These are phyloP conservation scores for Botryotinia calthae DNA, from an alignment of 2,329 filamentous ascomycete genomes.

Conservation along the genomic window DNA sequence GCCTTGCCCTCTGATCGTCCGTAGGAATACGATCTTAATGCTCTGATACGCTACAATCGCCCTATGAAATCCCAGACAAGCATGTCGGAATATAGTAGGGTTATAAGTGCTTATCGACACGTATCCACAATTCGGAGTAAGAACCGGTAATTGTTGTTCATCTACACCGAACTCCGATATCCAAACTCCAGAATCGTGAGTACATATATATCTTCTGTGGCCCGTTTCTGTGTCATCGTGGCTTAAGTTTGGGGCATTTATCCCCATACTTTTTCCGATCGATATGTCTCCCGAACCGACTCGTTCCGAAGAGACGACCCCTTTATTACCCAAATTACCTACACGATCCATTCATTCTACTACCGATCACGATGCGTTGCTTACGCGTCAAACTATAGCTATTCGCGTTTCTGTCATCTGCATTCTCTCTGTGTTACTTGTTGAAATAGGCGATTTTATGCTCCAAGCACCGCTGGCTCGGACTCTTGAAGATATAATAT, in stretches of 20 bases:
- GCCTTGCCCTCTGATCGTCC: neutral
- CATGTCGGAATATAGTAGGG: neutral
- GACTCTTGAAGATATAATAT: slow-evolving; percentile 54
- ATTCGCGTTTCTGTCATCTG: slow-evolving; percentile 11
- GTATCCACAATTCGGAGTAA: neutral
- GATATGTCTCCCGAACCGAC: neutral
- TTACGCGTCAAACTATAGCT: neutral
- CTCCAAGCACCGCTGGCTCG: slow-evolving; percentile 45
- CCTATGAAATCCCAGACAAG: neutral
- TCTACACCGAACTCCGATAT: neutral
- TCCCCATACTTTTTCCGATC: neutral
- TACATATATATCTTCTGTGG: neutral
- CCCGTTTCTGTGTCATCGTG: neutral
- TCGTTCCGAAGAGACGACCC: neutral
- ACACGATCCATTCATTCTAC: neutral
- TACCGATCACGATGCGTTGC: neutral
- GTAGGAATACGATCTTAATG: neutral
- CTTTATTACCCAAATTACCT: neutral
- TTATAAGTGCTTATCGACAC: slow-evolving; percentile 7
- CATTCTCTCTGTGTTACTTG: slow-evolving; percentile 35
- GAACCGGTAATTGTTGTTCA: neutral
- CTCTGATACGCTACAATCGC: neutral
- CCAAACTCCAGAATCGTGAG: neutral
- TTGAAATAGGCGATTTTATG: slow-evolving; percentile 44
- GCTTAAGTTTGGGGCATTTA: neutral